A percentile compares a stretch with the other conserved stretches of the same genome.
These are phyloP conservation scores for Alisma plantagoaquatica DNA, from an alignment of 106 monocot species.

Conservation along the genomic window DNA sequence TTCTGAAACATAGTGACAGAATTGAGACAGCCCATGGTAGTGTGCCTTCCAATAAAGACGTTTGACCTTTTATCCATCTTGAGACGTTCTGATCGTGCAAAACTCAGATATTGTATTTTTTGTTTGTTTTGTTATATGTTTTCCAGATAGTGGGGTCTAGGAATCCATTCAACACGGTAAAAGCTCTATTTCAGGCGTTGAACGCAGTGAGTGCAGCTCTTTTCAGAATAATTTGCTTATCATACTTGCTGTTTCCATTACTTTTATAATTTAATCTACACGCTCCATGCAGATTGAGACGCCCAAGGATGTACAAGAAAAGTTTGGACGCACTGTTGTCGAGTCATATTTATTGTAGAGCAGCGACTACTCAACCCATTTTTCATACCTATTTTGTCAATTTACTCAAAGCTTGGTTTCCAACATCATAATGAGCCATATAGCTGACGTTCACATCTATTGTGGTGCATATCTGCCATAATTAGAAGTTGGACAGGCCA, in stretches of 20 bases:
- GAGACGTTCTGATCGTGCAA: no score
- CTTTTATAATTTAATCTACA: neutral
- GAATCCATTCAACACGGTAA: slow-evolving; percentile 14
- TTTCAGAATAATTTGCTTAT: neutral
- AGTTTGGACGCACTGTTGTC: slow-evolving; percentile 94
- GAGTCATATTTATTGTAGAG: slow-evolving; percentile 75
- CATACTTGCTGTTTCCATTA: neutral
- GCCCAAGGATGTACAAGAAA: slow-evolving; percentile 88
- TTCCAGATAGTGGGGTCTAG: slow-evolving; percentile 34
- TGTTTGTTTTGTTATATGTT: slow-evolving; percentile 1
- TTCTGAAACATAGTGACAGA: no score
- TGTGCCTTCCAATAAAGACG: no score
- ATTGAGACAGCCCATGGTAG: no score
- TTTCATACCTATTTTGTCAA: no score
- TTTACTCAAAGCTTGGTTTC: no score
- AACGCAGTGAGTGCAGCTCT: slow-evolving; percentile 13
- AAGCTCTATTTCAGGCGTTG: slow-evolving; percentile 13
- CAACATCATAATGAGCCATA: no score
- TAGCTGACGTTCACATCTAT: no score
- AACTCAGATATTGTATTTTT: neutral
- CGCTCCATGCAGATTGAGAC: slow-evolving; percentile 73
- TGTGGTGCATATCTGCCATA: no score
- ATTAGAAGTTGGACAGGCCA: no score
- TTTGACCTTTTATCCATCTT: no score
- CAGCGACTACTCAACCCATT: no score